Percentiles rank a stretch among this genome's conserved stretches.
Evolutionary conservation across 148 eudicot species (phyloP).

Genomic region (Drosera capensis): DNA sequence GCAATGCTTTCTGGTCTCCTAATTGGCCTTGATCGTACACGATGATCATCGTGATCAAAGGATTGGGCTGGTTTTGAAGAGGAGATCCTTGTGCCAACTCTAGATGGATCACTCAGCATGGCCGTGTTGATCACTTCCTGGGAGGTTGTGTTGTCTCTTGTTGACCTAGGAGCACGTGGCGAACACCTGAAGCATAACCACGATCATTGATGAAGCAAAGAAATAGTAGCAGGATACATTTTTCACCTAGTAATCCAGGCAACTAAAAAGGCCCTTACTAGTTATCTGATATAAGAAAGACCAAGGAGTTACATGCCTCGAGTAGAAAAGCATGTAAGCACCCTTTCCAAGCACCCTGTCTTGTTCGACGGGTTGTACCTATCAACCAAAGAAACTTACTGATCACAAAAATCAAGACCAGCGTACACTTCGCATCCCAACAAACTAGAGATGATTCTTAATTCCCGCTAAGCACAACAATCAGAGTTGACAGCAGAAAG

Average conservation of each 20-base stretch:
- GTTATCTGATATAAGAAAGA: not conserved
- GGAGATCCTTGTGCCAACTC: conserved; percentile 5
- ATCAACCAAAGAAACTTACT: conserved; percentile 1
- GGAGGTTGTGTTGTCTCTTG: conserved; percentile 30
- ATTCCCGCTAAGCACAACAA: too few relatives aligned
- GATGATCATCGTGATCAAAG: not conserved
- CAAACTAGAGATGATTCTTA: too few relatives aligned
- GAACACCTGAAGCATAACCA: conserved; percentile 36
- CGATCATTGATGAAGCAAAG: not conserved
- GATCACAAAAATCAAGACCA: not conserved
- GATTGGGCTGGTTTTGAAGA: conserved; percentile 5
- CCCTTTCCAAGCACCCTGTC: conserved; percentile 53
- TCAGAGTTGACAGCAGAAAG: not conserved
- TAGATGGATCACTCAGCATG: conserved; percentile 10
- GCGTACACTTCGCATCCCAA: not conserved
- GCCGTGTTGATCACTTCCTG: conserved; percentile 24
- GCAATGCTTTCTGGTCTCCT: conserved; percentile 1
- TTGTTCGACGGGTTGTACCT: conserved; percentile 65
- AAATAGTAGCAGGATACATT: not conserved
- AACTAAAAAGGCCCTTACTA: not conserved
- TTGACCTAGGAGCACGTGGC: conserved; percentile 69
- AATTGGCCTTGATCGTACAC: not conserved
- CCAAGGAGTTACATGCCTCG: conserved; percentile 30
- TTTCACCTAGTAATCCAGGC: not conserved
- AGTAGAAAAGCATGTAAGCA: conserved; percentile 88